Conservation (phyloP, 495 filamentous ascomycete genomes). For the Lepidopterella palustris region DNA sequence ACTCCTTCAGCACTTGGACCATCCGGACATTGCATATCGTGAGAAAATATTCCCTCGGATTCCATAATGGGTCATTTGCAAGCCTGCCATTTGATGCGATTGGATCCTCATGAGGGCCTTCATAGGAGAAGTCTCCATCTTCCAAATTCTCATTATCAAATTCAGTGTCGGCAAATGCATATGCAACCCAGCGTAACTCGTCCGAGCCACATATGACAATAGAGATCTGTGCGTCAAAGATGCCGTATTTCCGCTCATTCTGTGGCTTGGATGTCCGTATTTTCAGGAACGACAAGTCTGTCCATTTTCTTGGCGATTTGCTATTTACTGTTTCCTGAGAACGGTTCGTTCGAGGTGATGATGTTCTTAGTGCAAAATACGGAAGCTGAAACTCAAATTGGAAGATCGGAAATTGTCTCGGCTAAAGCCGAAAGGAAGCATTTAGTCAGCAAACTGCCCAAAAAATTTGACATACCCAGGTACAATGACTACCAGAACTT, state of each 20-base stretch:
- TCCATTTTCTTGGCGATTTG: neutral
- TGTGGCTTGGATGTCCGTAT: neutral
- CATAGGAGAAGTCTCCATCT: neutral
- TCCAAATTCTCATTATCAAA: conserved; percentile 4
- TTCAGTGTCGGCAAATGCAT: conserved; percentile 10
- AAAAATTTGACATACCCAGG: neutral
- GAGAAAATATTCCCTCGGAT: neutral
- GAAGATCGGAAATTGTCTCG: neutral
- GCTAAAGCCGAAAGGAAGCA: neutral
- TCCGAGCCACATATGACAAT: conserved; percentile 13
- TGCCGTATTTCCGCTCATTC: neutral
- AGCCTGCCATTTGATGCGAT: conserved; percentile 1
- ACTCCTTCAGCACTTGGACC: neutral
- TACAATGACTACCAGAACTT: neutral
- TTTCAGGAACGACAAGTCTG: conserved; percentile 3
- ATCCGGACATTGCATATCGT: neutral
- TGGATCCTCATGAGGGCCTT: neutral
- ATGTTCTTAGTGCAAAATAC: conserved; percentile 1
- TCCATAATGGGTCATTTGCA: neutral
- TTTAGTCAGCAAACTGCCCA: neutral
- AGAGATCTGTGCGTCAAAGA: conserved; percentile 7
- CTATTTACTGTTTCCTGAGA: neutral
- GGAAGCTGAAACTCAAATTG: conserved; percentile 13
- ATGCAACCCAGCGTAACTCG: conserved; percentile 4
- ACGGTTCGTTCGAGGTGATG: neutral